Conservation (phyloP, 2,329 filamentous ascomycete genomes). For the Aspergillus quadrilineatus region DNA sequence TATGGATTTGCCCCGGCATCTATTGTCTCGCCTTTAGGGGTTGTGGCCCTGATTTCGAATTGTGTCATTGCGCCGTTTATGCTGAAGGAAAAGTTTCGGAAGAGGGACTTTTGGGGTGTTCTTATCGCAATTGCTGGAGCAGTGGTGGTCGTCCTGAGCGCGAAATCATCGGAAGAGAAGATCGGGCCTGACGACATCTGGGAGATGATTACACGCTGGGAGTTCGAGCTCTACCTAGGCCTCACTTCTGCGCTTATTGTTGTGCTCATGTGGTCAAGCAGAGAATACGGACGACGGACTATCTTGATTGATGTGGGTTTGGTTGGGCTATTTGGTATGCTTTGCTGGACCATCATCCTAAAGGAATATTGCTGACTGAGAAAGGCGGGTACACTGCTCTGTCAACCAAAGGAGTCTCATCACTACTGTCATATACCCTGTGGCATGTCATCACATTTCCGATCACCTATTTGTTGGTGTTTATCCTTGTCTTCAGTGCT, state of each 20-base stretch:
- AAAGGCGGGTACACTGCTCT: constrained; percentile 91
- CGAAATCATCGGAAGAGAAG: constrained; percentile 84
- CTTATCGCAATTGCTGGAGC: constrained; percentile 82
- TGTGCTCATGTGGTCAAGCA: constrained; percentile 76
- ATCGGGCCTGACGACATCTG: constrained; percentile 88
- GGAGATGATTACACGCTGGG: constrained; percentile 80
- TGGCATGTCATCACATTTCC: constrained; percentile 88
- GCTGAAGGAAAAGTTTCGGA: constrained; percentile 85
- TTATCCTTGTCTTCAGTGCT: constrained; percentile 77
- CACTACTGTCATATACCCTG: constrained; percentile 86
- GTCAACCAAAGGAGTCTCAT: constrained; percentile 94
- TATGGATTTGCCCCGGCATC: constrained; percentile 98
- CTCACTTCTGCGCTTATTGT: constrained; percentile 73
- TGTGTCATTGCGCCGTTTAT: constrained; percentile 94
- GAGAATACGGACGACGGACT: constrained; percentile 76
- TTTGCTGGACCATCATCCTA: background rate
- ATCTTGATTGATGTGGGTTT: constrained; percentile 91
- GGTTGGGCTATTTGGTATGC: constrained; percentile 82
- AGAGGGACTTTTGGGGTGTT: constrained; percentile 83
- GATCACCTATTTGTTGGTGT: constrained; percentile 81
- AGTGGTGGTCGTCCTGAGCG: constrained; percentile 88
- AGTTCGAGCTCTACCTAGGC: constrained; percentile 86
- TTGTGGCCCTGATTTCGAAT: constrained; percentile 95
- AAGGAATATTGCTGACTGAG: constrained; percentile 17
- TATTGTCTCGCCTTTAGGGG: constrained; percentile 91